phyloP scores from a whole-genome alignment of 225 moss, liverwort and hornwort genomes.

The Straminergon stramineum region DNA sequence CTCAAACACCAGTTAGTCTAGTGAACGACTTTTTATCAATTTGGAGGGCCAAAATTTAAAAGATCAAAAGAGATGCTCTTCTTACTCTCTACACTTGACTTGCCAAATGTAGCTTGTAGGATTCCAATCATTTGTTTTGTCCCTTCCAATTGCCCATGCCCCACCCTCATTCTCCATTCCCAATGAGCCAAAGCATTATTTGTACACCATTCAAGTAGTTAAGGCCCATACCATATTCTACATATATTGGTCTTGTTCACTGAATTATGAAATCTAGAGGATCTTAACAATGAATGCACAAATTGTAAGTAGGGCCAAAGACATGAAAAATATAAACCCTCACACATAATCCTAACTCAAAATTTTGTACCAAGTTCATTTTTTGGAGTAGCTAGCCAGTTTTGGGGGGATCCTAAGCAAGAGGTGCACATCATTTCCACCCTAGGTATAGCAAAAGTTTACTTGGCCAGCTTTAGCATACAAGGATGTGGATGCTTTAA shows the following conservation, averaged over 20 bases:
- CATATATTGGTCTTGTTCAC: background rate
- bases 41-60: background rate
- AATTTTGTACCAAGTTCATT: background rate
- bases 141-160: background rate
- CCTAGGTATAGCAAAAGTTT: accelerated
- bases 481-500: no score
- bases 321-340: background rate
- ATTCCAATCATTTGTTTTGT: background rate
- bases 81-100: background rate
- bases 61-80: background rate
- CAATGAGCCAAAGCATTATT: background rate
- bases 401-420: no score
- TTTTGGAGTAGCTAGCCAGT: no score
- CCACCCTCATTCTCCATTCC: no score
- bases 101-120: background rate
- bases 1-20: accelerated
- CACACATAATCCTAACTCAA: background rate
- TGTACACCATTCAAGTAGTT: background rate
- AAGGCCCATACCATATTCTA: background rate
- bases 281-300: background rate
- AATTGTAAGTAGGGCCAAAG: background rate
- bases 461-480: accelerated
- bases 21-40: background rate
- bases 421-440: no score
- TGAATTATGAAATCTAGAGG: background rate